Percentiles rank a stretch among this genome's conserved stretches.
Conservation (phyloP, 352 stramenopile species). For the Phytophthora fragariae region DNA sequence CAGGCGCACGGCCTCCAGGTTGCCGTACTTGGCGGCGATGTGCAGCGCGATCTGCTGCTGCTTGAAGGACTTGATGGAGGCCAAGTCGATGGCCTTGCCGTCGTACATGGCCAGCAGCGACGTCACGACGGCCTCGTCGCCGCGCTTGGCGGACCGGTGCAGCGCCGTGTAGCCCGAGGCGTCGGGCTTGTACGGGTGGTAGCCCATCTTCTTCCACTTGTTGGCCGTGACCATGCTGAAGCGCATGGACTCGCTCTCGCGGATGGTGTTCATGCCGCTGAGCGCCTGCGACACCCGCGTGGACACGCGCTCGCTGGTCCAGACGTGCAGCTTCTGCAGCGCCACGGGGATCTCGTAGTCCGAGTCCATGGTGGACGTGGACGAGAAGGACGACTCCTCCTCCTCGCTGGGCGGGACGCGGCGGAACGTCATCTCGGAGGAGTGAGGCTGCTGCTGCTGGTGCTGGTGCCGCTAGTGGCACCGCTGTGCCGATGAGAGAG, state of each 20-base stretch:
- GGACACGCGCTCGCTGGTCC: slow-evolving; percentile 75
- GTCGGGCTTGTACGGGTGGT: slow-evolving; percentile 86
- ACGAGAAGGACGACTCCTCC: slow-evolving; percentile 79
- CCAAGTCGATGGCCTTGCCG: slow-evolving; percentile 71
- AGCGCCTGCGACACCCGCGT: slow-evolving; percentile 67
- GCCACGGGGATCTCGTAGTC: slow-evolving; percentile 84
- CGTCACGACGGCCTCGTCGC: slow-evolving; percentile 68
- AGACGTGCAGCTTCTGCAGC: slow-evolving; percentile 68
- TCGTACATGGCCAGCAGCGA: slow-evolving; percentile 87
- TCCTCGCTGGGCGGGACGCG: slow-evolving; percentile 38
- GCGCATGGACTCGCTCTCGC: slow-evolving; percentile 81
- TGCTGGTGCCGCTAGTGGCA: too few species aligned
- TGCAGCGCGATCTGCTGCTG: slow-evolving; percentile 85
- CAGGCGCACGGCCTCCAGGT: slow-evolving; percentile 62
- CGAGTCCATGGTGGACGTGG: slow-evolving; percentile 86
- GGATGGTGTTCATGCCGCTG: slow-evolving; percentile 70
- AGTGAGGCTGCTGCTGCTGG: background rate
- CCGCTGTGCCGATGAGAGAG: too few species aligned
- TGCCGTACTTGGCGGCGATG: slow-evolving; percentile 84
- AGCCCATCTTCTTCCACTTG: slow-evolving; percentile 89
- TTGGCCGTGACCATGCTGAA: slow-evolving; percentile 78
- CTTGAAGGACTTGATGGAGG: slow-evolving; percentile 67
- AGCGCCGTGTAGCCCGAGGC: slow-evolving; percentile 82
- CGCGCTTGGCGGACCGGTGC: slow-evolving; percentile 77
- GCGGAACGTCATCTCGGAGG: slow-evolving; percentile 33